These are phyloP conservation scores for Erodium texanum DNA, from an alignment of 441 rosid genomes.

Conservation along the genomic window DNA sequence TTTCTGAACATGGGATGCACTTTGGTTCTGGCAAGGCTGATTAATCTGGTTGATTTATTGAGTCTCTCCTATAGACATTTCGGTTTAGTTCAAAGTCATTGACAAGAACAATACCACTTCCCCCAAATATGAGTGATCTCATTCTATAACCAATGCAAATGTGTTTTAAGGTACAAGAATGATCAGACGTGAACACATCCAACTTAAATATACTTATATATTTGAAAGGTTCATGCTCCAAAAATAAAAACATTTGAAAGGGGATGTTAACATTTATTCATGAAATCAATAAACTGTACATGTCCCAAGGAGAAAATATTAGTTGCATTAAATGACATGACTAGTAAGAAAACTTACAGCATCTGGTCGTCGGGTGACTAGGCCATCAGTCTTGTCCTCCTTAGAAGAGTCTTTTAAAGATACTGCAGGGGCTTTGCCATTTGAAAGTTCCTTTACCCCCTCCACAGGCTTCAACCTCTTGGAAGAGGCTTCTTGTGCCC, in stretches of 20 bases:
- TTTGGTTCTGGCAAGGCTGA: no score
- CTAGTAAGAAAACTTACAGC: slow-evolving; percentile 41
- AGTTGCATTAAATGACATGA: background rate
- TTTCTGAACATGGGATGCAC: no score
- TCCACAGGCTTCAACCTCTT: slow-evolving; percentile 33
- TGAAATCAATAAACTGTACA: background rate
- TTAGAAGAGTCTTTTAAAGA: slow-evolving; percentile 18
- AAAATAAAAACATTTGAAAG: no score
- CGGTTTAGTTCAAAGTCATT: background rate
- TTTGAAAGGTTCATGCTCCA: no score
- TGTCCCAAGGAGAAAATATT: background rate
- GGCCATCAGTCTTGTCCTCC: slow-evolving; percentile 20
- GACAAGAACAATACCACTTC: background rate
- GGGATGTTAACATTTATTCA: no score
- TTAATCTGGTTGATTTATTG: no score
- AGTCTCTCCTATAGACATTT: no score
- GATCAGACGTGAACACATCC: no score
- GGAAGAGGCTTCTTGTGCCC: slow-evolving; percentile 13
- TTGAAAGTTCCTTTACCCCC: slow-evolving; percentile 19
- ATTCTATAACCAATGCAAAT: background rate
- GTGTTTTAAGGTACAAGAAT: background rate
- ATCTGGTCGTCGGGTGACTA: slow-evolving; percentile 36
- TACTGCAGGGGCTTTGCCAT: slow-evolving; percentile 25
- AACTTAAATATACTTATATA: background rate
- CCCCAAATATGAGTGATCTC: background rate